phyloP scores from a whole-genome alignment of 2,329 filamentous ascomycete genomes.

The Hypoxylon sp. region DNA sequence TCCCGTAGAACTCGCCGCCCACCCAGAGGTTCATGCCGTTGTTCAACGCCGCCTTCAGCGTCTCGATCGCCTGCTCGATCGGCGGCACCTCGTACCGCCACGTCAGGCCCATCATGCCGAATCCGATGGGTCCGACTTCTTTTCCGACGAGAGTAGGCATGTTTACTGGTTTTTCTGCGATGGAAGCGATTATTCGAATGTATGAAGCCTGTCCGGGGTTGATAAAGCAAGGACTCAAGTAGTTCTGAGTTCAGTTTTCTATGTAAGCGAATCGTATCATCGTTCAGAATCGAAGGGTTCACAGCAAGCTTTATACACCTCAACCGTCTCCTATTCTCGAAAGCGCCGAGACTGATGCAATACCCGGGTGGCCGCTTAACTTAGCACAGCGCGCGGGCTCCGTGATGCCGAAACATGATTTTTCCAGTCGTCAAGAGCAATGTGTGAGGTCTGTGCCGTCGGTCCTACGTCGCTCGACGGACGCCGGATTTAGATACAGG shows the following conservation, averaged over 20 bases:
- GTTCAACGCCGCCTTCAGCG: constrained; percentile 56
- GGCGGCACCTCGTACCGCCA: constrained; percentile 43
- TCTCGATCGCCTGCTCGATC: constrained; percentile 53
- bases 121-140: constrained; percentile 40
- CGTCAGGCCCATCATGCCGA: constrained; percentile 45
- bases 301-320: background rate
- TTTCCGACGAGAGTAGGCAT: constrained; percentile 43
- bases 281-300: no score
- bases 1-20: constrained; percentile 63
- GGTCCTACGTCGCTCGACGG: no score
- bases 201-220: background rate
- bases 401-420: background rate
- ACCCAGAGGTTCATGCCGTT: constrained; percentile 58
- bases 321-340: background rate
- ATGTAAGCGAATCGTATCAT: background rate
- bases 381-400: background rate
- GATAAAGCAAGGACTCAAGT: background rate
- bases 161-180: constrained; percentile 8
- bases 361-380: background rate
- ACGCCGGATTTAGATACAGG: no score
- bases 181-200: background rate
- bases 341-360: background rate
- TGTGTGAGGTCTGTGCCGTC: no score
- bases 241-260: background rate
- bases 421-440: no score